Base-by-base conservation (phyloP, 257 asterid species). In the Salvia rosmarinus region DNA sequence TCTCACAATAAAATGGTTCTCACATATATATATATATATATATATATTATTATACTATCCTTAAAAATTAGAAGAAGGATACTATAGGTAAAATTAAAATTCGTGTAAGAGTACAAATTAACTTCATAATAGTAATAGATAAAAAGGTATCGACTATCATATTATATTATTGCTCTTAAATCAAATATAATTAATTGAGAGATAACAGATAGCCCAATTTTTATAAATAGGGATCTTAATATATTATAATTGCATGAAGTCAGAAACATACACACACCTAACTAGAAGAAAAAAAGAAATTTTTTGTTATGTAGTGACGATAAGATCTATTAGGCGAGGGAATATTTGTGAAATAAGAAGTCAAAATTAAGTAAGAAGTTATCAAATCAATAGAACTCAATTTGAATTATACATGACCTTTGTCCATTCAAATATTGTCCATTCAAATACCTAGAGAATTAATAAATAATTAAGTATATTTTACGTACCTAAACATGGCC, bases 331-430 rank as follows among this genome's bases (percentile, higher is more conserved):
- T 59, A 17, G 34, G 25, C 50, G 43, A 54, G 5, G 67, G 57
- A 63, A 78, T 65, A 59, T 58, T 47, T 57, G 12, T 71, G 47
- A 40, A 50, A 65, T 57, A 37, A 19, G 49, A 64, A 64, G 70
- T 64, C 73, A 12, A 76, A 65, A 66, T 67, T 64, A 56, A 56
- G 68, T 62, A 39, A 35, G 28, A 39, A 6, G 32, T 30, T 17
- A 69, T 58, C 49, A 55, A 66, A 71, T 46, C 52, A 43, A 5
- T 44, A 37, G 9, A 58, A 54, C 13, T 55, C 13, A 6, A 39
- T 54, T 69, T 17, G 7, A 44, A 37, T 13, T 56, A 23, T 44
- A 40, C 23, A 0, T 17, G 21, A 39, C 37, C 54, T 54, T 37
- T 54, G 68, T 28, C 19, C 74, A 40, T 14, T 67, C 17, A 49